Conservation (phyloP, 2,329 filamentous ascomycete genomes). For the Sporothrix mexicana region DNA sequence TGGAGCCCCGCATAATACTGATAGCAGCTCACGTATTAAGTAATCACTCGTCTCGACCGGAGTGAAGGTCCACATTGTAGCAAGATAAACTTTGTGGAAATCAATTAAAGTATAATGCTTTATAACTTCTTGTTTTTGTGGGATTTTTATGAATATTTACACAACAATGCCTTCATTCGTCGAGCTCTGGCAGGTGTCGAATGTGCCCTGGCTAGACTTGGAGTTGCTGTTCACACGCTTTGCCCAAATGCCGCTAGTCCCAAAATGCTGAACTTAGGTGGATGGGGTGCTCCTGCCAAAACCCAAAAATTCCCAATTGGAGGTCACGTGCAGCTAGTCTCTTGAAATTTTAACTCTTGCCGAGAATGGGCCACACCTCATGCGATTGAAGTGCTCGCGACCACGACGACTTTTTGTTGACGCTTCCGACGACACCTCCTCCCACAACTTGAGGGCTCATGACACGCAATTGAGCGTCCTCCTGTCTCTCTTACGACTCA, state of each 20-base stretch:
- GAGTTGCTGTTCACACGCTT: neutral
- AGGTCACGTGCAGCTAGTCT: conserved; percentile 24
- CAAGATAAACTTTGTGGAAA: neutral
- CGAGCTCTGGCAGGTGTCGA: neutral
- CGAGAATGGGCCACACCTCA: conserved; percentile 9
- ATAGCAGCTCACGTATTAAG: neutral
- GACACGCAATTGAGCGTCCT: neutral
- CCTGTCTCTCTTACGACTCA: conserved; percentile 27
- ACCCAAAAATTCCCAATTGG: neutral
- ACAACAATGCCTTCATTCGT: neutral
- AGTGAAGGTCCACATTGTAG: neutral
- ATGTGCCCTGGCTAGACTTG: neutral
- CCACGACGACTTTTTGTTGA: neutral
- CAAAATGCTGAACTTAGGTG: neutral
- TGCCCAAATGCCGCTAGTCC: conserved; percentile 9
- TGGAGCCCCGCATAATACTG: conserved; percentile 2
- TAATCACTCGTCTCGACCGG: neutral
- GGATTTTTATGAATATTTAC: too few species aligned
- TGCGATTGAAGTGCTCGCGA: conserved; percentile 16
- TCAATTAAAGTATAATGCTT: neutral
- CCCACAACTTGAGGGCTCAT: neutral
- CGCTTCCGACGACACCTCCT: neutral
- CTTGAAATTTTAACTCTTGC: conserved; percentile 15
- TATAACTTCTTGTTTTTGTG: neutral
- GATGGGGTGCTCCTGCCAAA: too few species aligned